Percentiles rank a stretch among this genome's conserved stretches.
These are phyloP conservation scores for Trichophyton rubrum DNA, from an alignment of 2,329 filamentous ascomycete genomes.

Conservation along the genomic window DNA sequence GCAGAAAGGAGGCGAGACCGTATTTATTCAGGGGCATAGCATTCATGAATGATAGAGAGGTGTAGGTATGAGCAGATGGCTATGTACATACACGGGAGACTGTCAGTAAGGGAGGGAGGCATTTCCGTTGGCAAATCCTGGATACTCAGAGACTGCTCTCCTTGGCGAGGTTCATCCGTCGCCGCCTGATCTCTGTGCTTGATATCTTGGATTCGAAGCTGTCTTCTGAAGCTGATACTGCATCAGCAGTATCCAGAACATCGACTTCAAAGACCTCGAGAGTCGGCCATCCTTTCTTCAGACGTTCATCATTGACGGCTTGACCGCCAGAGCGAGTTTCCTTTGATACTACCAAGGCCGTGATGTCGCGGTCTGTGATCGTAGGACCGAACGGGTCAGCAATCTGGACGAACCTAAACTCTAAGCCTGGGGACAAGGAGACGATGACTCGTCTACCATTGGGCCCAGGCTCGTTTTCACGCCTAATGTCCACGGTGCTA, in stretches of 20 bases:
- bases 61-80: neutral
- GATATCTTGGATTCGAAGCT: slow-evolving; percentile 76
- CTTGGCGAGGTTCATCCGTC: slow-evolving; percentile 30
- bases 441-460: slow-evolving; percentile 29
- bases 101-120: neutral
- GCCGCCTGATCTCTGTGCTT: slow-evolving; percentile 68
- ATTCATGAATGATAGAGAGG: neutral
- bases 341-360: slow-evolving; percentile 70
- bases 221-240: slow-evolving; percentile 37
- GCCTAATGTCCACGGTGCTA: slow-evolving; percentile 15
- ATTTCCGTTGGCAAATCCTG: neutral
- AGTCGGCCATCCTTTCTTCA: slow-evolving; percentile 59
- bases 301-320: slow-evolving; percentile 73
- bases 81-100: neutral
- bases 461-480: slow-evolving; percentile 25
- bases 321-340: slow-evolving; percentile 76
- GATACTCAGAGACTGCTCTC: slow-evolving; percentile 14
- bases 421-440: slow-evolving; percentile 31
- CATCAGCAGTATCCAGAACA: slow-evolving; percentile 60
- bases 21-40: neutral
- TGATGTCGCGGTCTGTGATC: slow-evolving; percentile 64
- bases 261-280: slow-evolving; percentile 81
- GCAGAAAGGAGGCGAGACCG: neutral
- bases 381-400: slow-evolving; percentile 85
- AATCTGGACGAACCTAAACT: slow-evolving; percentile 70